Percentiles rank a stretch among this genome's conserved stretches.
These are phyloP conservation scores for Talaromyces proteolyticus DNA, from an alignment of 495 filamentous ascomycete species.

Conservation along the genomic window DNA sequence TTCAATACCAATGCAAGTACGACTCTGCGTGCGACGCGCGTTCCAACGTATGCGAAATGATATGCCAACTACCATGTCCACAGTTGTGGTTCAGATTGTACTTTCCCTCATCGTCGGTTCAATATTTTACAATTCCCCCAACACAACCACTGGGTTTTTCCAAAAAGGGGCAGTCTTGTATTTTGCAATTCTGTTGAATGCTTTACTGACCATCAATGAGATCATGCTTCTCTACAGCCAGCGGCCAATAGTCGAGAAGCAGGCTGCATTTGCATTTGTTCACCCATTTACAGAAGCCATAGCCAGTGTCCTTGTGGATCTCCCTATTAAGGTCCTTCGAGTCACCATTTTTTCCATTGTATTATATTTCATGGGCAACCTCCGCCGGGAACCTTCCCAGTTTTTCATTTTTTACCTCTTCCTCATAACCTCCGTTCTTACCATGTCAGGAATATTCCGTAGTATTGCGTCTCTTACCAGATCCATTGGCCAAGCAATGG, in stretches of 20 bases:
- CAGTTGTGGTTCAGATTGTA: too few relatives aligned
- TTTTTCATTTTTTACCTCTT: conserved; percentile 63
- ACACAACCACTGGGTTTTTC: conserved; percentile 64
- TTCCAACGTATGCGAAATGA: too few relatives aligned
- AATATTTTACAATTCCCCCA: conserved; percentile 71
- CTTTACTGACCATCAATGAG: conserved; percentile 49
- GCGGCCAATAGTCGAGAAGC: conserved; percentile 60
- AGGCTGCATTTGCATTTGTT: conserved; percentile 60
- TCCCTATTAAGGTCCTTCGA: conserved; percentile 48
- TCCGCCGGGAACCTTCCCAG: conserved; percentile 40
- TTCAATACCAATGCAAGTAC: too few relatives aligned
- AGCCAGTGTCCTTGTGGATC: conserved; percentile 52
- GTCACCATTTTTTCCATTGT: conserved; percentile 48
- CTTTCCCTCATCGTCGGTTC: conserved; percentile 73
- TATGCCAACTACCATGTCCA: too few relatives aligned
- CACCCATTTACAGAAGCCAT: conserved; percentile 55
- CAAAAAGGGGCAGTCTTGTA: conserved; percentile 53
- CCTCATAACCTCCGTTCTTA: conserved; percentile 45
- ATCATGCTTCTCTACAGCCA: conserved; percentile 57
- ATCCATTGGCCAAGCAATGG: conserved; percentile 44
- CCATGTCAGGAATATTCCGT: conserved; percentile 49
- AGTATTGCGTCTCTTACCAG: conserved; percentile 40
- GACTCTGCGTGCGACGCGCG: too few relatives aligned
- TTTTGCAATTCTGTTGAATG: conserved; percentile 39
- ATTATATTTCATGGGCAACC: conserved; percentile 53